Conservation (phyloP, 192 early-diverging fungal species). For the Coemansia pectinata region DNA sequence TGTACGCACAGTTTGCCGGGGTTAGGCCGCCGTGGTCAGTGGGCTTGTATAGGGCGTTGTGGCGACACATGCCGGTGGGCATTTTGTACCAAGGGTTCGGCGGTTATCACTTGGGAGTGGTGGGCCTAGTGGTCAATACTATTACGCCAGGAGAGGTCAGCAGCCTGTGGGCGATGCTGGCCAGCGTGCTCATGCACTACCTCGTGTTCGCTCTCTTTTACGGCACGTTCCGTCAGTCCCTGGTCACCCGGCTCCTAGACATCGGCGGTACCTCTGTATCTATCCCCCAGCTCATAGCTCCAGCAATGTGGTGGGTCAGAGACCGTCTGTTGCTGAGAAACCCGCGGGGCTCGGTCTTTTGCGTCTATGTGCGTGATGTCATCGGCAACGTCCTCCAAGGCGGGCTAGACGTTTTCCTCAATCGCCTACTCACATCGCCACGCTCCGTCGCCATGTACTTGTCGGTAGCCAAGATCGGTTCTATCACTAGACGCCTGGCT, state of each 20-base stretch:
- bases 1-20: slow-evolving; percentile 23
- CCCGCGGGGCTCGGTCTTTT: slow-evolving; percentile 27
- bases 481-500: not conserved
- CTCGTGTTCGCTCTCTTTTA: slow-evolving; percentile 21
- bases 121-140: not conserved
- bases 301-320: slow-evolving; percentile 20
- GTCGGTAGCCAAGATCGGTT: not conserved
- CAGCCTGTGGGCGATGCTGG: not conserved
- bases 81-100: slow-evolving; percentile 21
- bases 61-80: slow-evolving; percentile 17
- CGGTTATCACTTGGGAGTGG: slow-evolving; percentile 13
- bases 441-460: slow-evolving; percentile 7
- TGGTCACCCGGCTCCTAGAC: slow-evolving; percentile 15
- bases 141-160: not conserved
- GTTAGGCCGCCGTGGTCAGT: not conserved
- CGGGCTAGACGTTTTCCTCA: not conserved
- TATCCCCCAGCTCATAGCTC: not conserved
- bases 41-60: not conserved
- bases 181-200: slow-evolving; percentile 27
- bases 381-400: slow-evolving; percentile 8
- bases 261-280: not conserved
- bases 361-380: slow-evolving; percentile 33
- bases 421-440: slow-evolving; percentile 10
- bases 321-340: slow-evolving; percentile 11
- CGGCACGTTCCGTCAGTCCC: slow-evolving; percentile 33